Evolutionary conservation across 352 stramenopile genomes (phyloP).

Genomic region (Globisporangium spiculum): DNA sequence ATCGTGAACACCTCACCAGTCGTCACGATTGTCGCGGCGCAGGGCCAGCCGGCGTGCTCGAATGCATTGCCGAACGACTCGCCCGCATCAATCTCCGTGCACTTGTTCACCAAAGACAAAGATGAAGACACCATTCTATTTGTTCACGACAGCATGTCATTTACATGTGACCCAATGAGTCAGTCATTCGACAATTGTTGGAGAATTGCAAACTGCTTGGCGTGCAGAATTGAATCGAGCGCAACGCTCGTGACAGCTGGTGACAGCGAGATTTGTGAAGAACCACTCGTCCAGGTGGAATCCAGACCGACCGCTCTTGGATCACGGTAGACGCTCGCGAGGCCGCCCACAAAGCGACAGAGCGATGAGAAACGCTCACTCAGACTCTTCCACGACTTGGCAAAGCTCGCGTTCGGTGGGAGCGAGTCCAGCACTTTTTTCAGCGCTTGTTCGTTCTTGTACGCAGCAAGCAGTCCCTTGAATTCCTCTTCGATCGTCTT

Average conservation of each 20-base stretch:
- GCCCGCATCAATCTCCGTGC: no score
- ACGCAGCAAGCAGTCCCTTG: conserved; percentile 1
- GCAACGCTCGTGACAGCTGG: not conserved
- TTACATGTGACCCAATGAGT: not conserved
- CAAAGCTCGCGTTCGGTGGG: conserved; percentile 6
- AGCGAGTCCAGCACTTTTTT: not conserved
- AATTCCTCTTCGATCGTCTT: conserved; percentile 7
- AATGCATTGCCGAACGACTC: no score
- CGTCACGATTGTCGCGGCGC: no score
- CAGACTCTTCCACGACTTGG: conserved; percentile 9
- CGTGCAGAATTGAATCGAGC: conserved; percentile 6
- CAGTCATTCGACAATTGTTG: not conserved
- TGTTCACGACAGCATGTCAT: not conserved
- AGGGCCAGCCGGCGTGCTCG: no score
- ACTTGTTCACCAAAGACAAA: no score
- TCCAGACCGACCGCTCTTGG: not conserved
- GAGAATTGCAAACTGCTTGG: conserved; percentile 1
- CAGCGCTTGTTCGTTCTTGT: not conserved
- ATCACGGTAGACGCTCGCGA: conserved; percentile 11
- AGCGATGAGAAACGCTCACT: conserved; percentile 8
- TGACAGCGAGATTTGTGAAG: not conserved
- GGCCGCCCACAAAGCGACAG: conserved; percentile 7
- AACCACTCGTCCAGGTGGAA: not conserved
- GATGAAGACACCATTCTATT: not conserved
- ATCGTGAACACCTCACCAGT: no score